phyloP scores from a whole-genome alignment of 331 rosid genomes.

The Malus hybrid region DNA sequence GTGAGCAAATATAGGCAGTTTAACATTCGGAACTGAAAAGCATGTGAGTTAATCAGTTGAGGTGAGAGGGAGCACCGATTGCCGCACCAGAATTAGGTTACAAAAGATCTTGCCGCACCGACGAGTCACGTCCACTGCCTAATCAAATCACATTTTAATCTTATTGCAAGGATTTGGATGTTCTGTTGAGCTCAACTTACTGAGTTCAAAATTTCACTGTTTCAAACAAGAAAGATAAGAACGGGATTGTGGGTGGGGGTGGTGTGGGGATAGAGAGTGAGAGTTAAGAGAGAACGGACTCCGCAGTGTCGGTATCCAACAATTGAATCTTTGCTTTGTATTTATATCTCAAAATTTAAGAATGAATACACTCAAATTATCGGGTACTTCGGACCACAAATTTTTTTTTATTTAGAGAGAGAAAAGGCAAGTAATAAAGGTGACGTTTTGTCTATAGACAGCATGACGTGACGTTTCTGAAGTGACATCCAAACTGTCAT shows the following conservation, averaged over 20 bases:
- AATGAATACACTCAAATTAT: too few relatives aligned
- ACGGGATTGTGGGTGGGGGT: too few relatives aligned
- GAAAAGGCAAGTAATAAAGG: not conserved
- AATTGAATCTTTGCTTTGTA: too few relatives aligned
- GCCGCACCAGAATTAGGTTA: constrained; percentile 1
- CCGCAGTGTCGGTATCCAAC: too few relatives aligned
- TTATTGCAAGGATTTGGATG: too few relatives aligned
- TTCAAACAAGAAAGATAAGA: not conserved
- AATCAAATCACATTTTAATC: not conserved
- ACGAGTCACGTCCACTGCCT: constrained; percentile 6
- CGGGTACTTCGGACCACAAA: too few relatives aligned
- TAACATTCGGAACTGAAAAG: not conserved
- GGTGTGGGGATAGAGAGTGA: too few relatives aligned
- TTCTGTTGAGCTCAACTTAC: too few relatives aligned
- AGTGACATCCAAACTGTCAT: constrained; percentile 27
- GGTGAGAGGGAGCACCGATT: not conserved
- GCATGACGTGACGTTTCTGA: constrained; percentile 19
- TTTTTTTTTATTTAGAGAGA: too few relatives aligned
- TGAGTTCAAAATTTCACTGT: not conserved
- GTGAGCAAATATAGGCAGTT: not conserved
- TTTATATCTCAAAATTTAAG: too few relatives aligned
- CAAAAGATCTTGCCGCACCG: not conserved
- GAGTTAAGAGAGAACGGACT: too few relatives aligned
- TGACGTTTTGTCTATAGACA: not conserved
- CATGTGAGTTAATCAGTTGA: not conserved